A percentile compares a stretch with the other conserved stretches of the same genome.
These are phyloP conservation scores for Prunus yedoensis DNA, from an alignment of 331 rosid genomes.

Conservation along the genomic window DNA sequence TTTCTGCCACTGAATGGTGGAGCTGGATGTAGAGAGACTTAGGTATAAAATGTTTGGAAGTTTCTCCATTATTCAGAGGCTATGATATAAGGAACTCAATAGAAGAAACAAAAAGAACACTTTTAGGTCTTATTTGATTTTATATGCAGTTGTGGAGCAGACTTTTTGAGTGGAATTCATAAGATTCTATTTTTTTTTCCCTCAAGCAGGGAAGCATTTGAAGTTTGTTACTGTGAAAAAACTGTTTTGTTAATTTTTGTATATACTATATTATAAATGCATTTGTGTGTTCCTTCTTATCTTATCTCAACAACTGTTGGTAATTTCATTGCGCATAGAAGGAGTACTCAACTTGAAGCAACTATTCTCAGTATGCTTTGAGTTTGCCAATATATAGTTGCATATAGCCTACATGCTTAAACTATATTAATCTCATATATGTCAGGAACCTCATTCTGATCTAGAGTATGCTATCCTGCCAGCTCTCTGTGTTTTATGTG, in stretches of 20 bases:
- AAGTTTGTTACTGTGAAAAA: not conserved
- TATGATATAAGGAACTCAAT: not conserved
- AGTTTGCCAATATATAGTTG: not conserved
- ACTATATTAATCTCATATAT: not conserved
- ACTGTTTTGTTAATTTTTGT: not conserved
- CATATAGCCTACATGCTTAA: no score
- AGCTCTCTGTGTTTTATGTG: not conserved
- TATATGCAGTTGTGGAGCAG: not conserved
- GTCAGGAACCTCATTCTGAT: not conserved
- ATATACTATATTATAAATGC: not conserved
- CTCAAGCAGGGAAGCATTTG: not conserved
- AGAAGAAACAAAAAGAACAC: not conserved
- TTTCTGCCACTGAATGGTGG: conserved; percentile 14
- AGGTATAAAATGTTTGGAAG: not conserved
- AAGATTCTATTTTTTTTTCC: not conserved
- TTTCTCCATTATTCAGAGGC: not conserved
- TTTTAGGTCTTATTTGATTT: not conserved
- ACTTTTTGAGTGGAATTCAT: not conserved
- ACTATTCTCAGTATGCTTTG: not conserved
- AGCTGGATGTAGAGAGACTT: conserved; percentile 7
- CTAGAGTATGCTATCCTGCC: not conserved
- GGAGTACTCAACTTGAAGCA: not conserved
- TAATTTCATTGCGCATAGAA: not conserved
- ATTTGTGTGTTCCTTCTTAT: not conserved
- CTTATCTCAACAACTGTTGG: not conserved